A percentile compares a stretch with the other conserved stretches of the same genome.
phyloP scores from a whole-genome alignment of 1,139 yeast genomes.

The Yamadazyma sp. region DNA sequence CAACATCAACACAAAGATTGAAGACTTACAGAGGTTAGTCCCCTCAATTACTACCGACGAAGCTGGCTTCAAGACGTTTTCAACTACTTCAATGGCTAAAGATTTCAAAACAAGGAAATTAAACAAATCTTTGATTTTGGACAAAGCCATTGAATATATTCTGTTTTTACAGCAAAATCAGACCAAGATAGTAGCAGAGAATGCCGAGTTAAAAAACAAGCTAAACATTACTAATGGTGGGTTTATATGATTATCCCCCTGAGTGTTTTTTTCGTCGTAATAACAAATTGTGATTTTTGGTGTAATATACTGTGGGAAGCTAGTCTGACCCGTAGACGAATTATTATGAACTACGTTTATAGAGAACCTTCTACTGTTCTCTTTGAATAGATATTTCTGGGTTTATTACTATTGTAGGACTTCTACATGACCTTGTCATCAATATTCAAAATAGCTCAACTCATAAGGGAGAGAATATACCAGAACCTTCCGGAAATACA shows the following conservation, averaged over 20 bases:
- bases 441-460: no score
- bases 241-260: no score
- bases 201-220: constrained; percentile 7
- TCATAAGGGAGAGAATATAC: no score
- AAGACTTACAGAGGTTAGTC: constrained; percentile 60
- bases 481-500: no score
- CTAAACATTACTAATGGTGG: background rate
- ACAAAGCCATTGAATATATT: constrained; percentile 64
- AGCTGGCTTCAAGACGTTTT: constrained; percentile 52
- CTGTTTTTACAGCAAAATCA: constrained; percentile 23
- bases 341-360: no score
- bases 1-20: constrained; percentile 71
- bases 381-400: no score
- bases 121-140: constrained; percentile 65
- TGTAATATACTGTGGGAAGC: no score
- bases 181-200: constrained; percentile 10
- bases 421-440: no score
- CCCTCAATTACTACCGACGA: constrained; percentile 63
- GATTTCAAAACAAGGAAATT: constrained; percentile 31
- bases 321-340: no score
- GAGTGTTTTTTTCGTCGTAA: no score
- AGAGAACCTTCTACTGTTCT: no score
- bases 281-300: constrained; percentile 3
- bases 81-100: constrained; percentile 10
- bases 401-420: no score